Evolutionary conservation across 2,329 filamentous ascomycete genomes (phyloP), one percentile per base, ranked within the genome.

Genomic region (Fulvia fulva): DNA sequence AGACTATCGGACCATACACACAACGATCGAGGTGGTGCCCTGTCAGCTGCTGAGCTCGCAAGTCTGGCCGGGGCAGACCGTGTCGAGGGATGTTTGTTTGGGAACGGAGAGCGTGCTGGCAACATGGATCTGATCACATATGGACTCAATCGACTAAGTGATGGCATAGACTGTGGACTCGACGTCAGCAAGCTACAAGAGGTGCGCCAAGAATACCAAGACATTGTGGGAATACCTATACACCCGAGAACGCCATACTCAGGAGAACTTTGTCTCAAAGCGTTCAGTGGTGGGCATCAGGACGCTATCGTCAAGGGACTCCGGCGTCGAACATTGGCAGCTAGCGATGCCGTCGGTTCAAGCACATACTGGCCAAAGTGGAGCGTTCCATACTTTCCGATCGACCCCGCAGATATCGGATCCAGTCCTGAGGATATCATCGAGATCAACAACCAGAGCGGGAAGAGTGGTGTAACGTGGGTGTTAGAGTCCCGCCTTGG

Each of bases 281-380:
- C 47, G 22, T 51, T 51, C 22, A 51, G 47, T 32, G 47, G 47
- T 51, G 47, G 47, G 19, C 47, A 51, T 12, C 47, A 51, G 22
- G 47, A 51, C 26, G 47, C 47, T 23, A 51, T 51, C 16, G 19
- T 21, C 22, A 51, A 56, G 49, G 54, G 47, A 21, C 4, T 51
- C 80, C 41, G 87, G 92, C 59, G 82, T 91, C 71, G 75, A 80
- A 46, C 75, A 81, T 0, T 82, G 80, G 54, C 79, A 81, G 47
- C 78, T 75, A 5, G n/a, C n/a, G n/a, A 78, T 82, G 70, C 85
- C 92, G 56, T 84, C 87, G 69, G 78, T 77, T 43, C 41, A n/a
- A n/a, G n/a, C 6, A 16, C 5, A 7, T 30, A 9, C n/a, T 50
- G 21, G 46, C 46, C 22, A 19, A 8, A 50, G 46, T 50, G 46